These are phyloP conservation scores for Clarireedia homoeocarpa DNA, from an alignment of 2,329 filamentous ascomycete species.

Conservation along the genomic window DNA sequence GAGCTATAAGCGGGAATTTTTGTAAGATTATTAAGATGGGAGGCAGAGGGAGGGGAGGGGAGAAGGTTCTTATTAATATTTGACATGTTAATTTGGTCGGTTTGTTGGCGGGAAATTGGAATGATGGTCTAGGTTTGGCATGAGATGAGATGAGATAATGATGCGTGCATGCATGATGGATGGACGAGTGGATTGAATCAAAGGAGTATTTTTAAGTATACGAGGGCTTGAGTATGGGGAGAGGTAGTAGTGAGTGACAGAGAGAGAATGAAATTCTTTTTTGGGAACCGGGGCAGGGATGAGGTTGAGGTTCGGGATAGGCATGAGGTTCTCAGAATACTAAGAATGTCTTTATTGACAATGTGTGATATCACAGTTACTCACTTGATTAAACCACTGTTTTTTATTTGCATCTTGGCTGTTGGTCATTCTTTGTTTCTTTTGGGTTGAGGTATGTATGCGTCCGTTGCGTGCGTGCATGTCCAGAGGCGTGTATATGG, in stretches of 20 bases:
- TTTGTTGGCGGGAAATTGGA: neutral
- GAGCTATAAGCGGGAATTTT: neutral
- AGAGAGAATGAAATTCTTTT: neutral
- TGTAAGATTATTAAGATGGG: constrained; percentile 6
- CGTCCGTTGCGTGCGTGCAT: neutral
- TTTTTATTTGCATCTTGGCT: no score
- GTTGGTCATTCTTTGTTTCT: neutral
- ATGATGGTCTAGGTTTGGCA: neutral
- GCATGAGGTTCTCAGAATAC: no score
- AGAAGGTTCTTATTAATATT: neutral
- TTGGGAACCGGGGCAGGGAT: neutral
- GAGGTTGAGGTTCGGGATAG: neutral
- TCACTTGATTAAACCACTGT: no score
- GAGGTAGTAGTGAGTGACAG: no score
- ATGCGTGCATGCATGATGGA: neutral
- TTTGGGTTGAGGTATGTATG: neutral
- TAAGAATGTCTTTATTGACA: neutral
- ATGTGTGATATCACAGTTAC: neutral
- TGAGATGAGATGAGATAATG: neutral
- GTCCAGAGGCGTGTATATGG: no score
- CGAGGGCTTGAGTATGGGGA: neutral
- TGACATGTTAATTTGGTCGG: no score
- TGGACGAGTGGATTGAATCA: neutral
- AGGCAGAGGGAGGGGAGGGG: neutral
- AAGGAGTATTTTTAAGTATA: no score